phyloP scores from a whole-genome alignment of 73 alveolate genomes.

The Paramecium sexaurelia region DNA sequence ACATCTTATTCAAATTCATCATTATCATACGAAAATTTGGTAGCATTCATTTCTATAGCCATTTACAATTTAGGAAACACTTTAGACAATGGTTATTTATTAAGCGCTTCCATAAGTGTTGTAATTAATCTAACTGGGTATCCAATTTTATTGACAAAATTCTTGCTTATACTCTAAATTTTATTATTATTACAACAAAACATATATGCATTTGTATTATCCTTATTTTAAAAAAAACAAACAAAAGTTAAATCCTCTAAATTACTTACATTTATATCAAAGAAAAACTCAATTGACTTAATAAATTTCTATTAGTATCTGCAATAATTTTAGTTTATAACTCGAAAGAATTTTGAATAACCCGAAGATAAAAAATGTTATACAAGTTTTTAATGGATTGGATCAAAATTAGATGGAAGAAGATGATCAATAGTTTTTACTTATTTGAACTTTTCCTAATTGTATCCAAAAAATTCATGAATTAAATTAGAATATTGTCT shows the following conservation, averaged over 20 bases:
- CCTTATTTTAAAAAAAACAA: constrained; percentile 16
- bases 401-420: not conserved
- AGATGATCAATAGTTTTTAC: not conserved
- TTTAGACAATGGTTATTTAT: not conserved
- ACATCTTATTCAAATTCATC: not conserved
- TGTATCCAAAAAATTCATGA: constrained; percentile 3
- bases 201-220: not conserved
- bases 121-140: not conserved
- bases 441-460: not conserved
- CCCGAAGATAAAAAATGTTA: not conserved
- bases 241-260: constrained; percentile 18
- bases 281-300: not conserved
- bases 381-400: not conserved
- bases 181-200: not conserved
- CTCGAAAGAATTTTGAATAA: not conserved
- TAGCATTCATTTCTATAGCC: not conserved
- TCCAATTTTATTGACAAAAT: not conserved
- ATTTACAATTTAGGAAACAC: not conserved
- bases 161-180: not conserved
- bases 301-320: not conserved
- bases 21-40: not conserved
- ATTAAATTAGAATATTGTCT: not conserved
- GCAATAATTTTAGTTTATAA: not conserved
- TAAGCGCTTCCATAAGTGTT: not conserved
- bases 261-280: not conserved